A percentile compares a stretch with the other conserved stretches of the same genome.
phyloP scores from a whole-genome alignment of 2,329 filamentous ascomycete species.

The Aureobasidium namibiae region DNA sequence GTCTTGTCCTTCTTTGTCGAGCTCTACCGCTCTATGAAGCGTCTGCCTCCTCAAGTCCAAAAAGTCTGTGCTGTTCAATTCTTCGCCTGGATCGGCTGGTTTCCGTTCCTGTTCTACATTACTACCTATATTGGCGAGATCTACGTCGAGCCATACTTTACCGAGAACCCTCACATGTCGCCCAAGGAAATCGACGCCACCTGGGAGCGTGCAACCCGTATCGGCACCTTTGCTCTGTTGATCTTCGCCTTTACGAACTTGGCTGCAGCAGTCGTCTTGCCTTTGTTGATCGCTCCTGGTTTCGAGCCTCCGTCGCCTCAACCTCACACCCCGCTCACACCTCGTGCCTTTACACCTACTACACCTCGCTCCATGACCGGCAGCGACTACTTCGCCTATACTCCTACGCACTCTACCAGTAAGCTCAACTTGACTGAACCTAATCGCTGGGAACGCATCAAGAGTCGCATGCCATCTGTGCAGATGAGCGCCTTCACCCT shows the following conservation, averaged over 20 bases:
- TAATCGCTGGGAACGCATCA: constrained; percentile 18
- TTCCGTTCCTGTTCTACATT: constrained; percentile 80
- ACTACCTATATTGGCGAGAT: constrained; percentile 91
- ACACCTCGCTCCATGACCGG: constrained; percentile 24
- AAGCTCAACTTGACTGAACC: constrained; percentile 16
- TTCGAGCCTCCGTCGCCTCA: constrained; percentile 46
- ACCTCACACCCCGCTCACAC: constrained; percentile 31
- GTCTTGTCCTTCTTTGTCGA: constrained; percentile 71
- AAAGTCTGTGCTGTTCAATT: constrained; percentile 59
- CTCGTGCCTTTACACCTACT: constrained; percentile 21
- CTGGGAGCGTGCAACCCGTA: constrained; percentile 76
- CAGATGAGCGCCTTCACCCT: constrained; percentile 79
- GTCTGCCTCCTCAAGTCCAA: constrained; percentile 72
- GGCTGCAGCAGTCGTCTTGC: constrained; percentile 70
- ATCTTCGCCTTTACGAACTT: constrained; percentile 84
- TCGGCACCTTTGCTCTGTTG: constrained; percentile 82
- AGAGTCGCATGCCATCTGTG: constrained; percentile 31
- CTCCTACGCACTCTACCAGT: constrained; percentile 12
- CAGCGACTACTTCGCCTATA: constrained; percentile 21
- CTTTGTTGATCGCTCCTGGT: constrained; percentile 75
- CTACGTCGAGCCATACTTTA: constrained; percentile 75
- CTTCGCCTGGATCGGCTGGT: constrained; percentile 91
- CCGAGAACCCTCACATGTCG: constrained; percentile 68
- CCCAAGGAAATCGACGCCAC: constrained; percentile 66
- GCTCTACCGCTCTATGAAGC: constrained; percentile 66